phyloP scores from a whole-genome alignment of 345 rosid species.

The Pugionium dolabratum region DNA sequence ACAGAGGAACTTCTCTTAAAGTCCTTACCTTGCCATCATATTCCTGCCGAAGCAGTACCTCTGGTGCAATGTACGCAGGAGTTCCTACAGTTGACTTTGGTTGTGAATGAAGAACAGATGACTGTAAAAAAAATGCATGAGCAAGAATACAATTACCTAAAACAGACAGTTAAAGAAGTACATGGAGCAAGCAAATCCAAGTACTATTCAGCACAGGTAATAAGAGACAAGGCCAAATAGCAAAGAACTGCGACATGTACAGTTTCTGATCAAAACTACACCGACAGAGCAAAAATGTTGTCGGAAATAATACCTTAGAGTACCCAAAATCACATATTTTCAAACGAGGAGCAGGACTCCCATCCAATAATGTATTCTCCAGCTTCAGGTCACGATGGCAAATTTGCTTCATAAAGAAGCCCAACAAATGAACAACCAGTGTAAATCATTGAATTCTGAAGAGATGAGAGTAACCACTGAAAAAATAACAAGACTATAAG shows the following conservation, averaged over 20 bases:
- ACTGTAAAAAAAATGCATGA: slow-evolving; percentile 45
- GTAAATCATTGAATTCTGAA: background rate
- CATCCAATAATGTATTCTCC: slow-evolving; percentile 91
- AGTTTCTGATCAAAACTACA: no score
- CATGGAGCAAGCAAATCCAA: no score
- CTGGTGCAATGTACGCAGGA: slow-evolving; percentile 98
- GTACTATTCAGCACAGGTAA: no score
- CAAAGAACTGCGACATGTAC: no score
- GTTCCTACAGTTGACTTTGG: slow-evolving; percentile 99
- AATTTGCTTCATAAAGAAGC: slow-evolving; percentile 68
- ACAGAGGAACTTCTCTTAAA: background rate
- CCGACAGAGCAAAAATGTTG: no score
- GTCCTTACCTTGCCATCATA: slow-evolving; percentile 90
- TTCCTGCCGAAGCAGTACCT: slow-evolving; percentile 76
- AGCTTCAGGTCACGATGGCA: slow-evolving; percentile 91
- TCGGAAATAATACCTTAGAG: slow-evolving; percentile 65
- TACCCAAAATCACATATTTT: slow-evolving; percentile 96
- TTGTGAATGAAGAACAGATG: slow-evolving; percentile 92
- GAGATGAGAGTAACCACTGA: no score
- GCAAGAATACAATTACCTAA: slow-evolving; percentile 1
- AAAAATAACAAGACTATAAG: background rate
- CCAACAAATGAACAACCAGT: slow-evolving; percentile 13
- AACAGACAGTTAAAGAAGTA: slow-evolving; percentile 2
- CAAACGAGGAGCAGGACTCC: slow-evolving; percentile 88
- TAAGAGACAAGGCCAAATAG: no score